Conservation (phyloP, 306 rosid genomes). For the Glycyrrhiza uralensis region DNA sequence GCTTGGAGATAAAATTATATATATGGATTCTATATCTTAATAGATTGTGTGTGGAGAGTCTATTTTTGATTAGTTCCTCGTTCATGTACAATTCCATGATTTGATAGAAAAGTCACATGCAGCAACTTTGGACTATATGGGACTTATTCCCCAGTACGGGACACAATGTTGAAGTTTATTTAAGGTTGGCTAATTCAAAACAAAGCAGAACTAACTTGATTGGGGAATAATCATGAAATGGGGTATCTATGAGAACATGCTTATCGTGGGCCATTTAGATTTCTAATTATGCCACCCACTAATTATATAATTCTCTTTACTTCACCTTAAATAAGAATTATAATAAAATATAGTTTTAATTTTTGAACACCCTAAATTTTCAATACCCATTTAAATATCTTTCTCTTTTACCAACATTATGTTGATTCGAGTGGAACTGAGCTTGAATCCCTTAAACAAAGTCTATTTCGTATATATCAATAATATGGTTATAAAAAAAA, state of each 20-base stretch:
- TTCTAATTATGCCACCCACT: slow-evolving; percentile 58
- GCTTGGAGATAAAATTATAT: slow-evolving; percentile 1
- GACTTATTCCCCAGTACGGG: slow-evolving; percentile 20
- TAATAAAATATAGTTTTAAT: too few relatives aligned
- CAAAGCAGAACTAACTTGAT: slow-evolving; percentile 40
- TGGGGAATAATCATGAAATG: slow-evolving; percentile 51
- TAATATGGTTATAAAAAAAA: too few relatives aligned
- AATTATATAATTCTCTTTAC: slow-evolving; percentile 14
- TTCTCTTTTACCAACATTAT: too few relatives aligned
- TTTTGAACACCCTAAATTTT: too few relatives aligned
- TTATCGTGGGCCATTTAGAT: slow-evolving; percentile 42
- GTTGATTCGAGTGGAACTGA: too few relatives aligned
- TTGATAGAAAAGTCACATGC: slow-evolving; percentile 50
- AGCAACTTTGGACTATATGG: slow-evolving; percentile 50
- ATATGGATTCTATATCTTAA: slow-evolving; percentile 28
- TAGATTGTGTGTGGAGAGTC: slow-evolving; percentile 34
- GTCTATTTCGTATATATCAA: too few relatives aligned
- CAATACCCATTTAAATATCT: too few relatives aligned
- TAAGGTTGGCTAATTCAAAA: slow-evolving; percentile 27
- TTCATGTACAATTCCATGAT: slow-evolving; percentile 50
- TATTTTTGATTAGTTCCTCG: slow-evolving; percentile 39
- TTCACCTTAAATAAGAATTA: not conserved
- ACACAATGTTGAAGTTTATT: slow-evolving; percentile 14
- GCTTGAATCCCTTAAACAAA: too few relatives aligned
- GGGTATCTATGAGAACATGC: slow-evolving; percentile 61